Evolutionary conservation across 2,329 filamentous ascomycete genomes (phyloP).

Genomic region (Botryotinia calthae): DNA sequence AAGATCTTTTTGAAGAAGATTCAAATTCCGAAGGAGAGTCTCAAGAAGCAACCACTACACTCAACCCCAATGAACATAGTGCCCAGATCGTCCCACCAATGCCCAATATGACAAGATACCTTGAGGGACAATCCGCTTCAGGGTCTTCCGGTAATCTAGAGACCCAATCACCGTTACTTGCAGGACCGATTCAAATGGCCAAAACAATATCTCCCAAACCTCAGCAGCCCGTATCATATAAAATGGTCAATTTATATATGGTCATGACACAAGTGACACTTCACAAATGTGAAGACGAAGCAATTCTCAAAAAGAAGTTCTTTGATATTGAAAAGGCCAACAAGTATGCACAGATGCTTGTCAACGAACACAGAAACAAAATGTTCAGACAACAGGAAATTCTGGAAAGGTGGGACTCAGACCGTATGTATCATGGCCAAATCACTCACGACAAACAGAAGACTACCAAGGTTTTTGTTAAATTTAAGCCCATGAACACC

Average conservation of each 20-base stretch:
- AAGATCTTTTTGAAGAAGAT: neutral
- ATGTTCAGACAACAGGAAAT: neutral
- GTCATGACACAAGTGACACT: constrained; percentile 10
- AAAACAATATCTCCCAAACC: neutral
- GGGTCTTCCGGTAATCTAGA: neutral
- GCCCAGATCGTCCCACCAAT: neutral
- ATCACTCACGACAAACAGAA: neutral
- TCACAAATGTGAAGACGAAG: neutral
- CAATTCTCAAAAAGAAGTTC: constrained; percentile 5
- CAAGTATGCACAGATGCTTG: constrained; percentile 2
- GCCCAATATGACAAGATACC: constrained; percentile 2
- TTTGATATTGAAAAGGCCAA: constrained; percentile 19
- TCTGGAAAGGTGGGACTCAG: neutral
- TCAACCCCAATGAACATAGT: constrained; percentile 6
- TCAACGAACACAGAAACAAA: constrained; percentile 7
- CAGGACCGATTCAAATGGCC: neutral
- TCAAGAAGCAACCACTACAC: neutral
- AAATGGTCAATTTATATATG: constrained; percentile 18
- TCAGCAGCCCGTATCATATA: neutral
- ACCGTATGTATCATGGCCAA: neutral
- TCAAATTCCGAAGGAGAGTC: neutral
- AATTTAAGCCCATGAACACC: neutral
- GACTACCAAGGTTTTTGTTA: constrained; percentile 7
- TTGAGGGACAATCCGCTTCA: neutral
- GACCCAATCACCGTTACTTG: neutral